These are phyloP conservation scores for Cyclospora cayetanensis DNA, from an alignment of 169 alveolate genomes.

Conservation along the genomic window DNA sequence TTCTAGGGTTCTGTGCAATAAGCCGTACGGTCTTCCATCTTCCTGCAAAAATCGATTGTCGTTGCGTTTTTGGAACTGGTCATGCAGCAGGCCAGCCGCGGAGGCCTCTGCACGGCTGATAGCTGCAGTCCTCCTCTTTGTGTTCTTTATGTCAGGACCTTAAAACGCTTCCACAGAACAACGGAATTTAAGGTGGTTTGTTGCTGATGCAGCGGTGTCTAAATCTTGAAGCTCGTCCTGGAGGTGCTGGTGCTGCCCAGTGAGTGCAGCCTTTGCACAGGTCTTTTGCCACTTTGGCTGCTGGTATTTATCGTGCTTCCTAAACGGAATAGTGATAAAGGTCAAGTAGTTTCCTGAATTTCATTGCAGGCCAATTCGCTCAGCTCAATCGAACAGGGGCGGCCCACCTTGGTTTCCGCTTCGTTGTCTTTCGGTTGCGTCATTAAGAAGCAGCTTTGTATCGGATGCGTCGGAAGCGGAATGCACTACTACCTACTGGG, in stretches of 20 bases:
- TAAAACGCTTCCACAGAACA: neutral
- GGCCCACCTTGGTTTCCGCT: neutral
- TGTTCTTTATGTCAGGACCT: neutral
- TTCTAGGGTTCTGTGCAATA: too few relatives aligned
- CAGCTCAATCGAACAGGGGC: slow-evolving; percentile 1
- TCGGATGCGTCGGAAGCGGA: neutral
- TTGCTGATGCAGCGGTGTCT: slow-evolving; percentile 53
- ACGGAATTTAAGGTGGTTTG: slow-evolving; percentile 32
- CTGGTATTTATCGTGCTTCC: neutral
- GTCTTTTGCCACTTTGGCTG: neutral
- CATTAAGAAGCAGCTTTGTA: neutral
- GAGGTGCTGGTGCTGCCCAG: neutral
- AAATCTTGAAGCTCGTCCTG: slow-evolving; percentile 23
- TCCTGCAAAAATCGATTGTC: neutral
- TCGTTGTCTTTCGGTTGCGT: neutral
- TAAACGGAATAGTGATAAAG: slow-evolving; percentile 38
- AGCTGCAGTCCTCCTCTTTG: neutral
- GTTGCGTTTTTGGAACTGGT: neutral
- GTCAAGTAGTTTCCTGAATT: slow-evolving; percentile 1
- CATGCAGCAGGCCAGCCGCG: slow-evolving; percentile 6
- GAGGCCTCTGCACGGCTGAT: neutral
- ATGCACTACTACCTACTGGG: neutral
- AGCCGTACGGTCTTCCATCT: slow-evolving; percentile 33
- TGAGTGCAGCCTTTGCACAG: neutral
- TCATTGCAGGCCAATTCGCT: slow-evolving; percentile 1